phyloP scores from a whole-genome alignment of 176 grass and related monocot species.

The Typha latifolia region DNA sequence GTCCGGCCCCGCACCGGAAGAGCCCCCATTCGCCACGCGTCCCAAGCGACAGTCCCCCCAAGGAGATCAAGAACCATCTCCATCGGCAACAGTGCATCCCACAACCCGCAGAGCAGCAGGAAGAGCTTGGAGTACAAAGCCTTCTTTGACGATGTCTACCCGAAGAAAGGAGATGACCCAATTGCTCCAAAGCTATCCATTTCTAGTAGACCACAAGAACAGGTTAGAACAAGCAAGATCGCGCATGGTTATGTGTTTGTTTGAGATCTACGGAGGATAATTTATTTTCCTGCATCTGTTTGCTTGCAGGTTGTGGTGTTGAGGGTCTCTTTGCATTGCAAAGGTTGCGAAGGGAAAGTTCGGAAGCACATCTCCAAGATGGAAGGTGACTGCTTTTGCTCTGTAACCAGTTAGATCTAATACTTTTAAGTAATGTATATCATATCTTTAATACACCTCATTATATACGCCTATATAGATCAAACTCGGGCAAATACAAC shows the following conservation, averaged over 20 bases:
- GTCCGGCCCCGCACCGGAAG: not conserved
- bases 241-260: not conserved
- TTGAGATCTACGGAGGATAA: not conserved
- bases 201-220: not conserved
- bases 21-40: not conserved
- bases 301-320: slow-evolving; percentile 1
- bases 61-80: not conserved
- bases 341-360: slow-evolving; percentile 6
- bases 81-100: not conserved
- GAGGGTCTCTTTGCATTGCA: slow-evolving; percentile 9
- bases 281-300: not conserved
- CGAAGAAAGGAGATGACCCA: not conserved
- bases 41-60: not conserved
- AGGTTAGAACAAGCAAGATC: not conserved
- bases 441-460: no score
- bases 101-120: not conserved
- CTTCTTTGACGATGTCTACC: not conserved
- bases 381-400: not conserved
- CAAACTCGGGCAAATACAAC: no score
- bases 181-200: not conserved
- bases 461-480: no score
- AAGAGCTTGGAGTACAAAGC: not conserved
- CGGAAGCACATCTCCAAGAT: slow-evolving; percentile 10
- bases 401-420: no score
- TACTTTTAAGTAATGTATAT: no score